These are phyloP conservation scores for Pythium guiyangense DNA, from an alignment of 352 stramenopile genomes.

Conservation along the genomic window DNA sequence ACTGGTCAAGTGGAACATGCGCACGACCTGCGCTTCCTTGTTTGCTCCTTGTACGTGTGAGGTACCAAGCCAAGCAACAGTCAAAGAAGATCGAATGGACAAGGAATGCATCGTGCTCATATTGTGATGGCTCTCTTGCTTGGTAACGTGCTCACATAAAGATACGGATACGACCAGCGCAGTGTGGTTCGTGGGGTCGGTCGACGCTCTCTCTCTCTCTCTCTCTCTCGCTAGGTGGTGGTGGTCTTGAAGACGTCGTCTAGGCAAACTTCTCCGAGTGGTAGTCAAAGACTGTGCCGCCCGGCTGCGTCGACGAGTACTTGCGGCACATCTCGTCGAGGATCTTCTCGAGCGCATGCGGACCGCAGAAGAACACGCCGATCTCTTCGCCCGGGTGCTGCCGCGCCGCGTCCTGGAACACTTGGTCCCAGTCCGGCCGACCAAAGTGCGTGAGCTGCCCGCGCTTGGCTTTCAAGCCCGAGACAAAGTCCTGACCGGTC, in stretches of 20 bases:
- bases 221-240: background rate
- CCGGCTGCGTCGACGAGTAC: slow-evolving; percentile 45
- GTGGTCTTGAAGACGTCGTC: background rate
- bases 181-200: background rate
- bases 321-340: slow-evolving; percentile 64
- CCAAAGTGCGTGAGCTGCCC: slow-evolving; percentile 78
- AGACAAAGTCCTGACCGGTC: slow-evolving; percentile 76
- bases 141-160: background rate
- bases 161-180: background rate
- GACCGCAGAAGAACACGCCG: slow-evolving; percentile 86
- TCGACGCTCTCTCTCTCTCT: background rate
- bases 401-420: slow-evolving; percentile 48
- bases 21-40: too few species aligned
- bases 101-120: background rate
- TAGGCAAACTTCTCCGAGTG: slow-evolving; percentile 84
- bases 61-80: too few species aligned
- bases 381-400: slow-evolving; percentile 65
- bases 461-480: slow-evolving; percentile 62
- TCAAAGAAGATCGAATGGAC: too few species aligned
- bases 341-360: slow-evolving; percentile 72
- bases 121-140: background rate
- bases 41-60: too few species aligned
- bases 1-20: too few species aligned
- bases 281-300: slow-evolving; percentile 75
- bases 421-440: slow-evolving; percentile 79